Conservation (phyloP, 1,284 basidiomycete species). For the Caloboletus inedulis region DNA sequence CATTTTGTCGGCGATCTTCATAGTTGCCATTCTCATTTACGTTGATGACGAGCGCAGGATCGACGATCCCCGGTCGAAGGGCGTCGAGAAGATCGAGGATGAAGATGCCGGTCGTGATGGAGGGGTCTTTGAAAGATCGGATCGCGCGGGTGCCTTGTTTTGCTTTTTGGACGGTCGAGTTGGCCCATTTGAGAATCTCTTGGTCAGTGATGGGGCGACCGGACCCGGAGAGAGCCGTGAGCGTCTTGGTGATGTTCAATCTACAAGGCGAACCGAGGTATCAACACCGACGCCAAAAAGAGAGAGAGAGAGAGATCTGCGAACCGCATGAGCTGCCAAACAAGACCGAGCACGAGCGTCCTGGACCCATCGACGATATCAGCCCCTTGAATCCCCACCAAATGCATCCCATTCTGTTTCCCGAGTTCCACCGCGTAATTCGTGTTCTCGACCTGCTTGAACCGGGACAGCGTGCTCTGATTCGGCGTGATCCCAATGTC, state of each 20-base stretch:
- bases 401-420: constrained; percentile 89
- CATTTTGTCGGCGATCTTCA: constrained; percentile 91
- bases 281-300: not conserved
- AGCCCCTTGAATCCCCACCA: constrained; percentile 96
- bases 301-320: constrained; percentile 17
- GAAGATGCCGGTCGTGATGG: constrained; percentile 88
- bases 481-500: constrained; percentile 76
- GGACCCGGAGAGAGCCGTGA: constrained; percentile 70
- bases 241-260: constrained; percentile 90
- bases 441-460: constrained; percentile 98
- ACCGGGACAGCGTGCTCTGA: constrained; percentile 84
- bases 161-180: constrained; percentile 76
- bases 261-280: constrained; percentile 32
- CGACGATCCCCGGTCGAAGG: constrained; percentile 92
- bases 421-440: constrained; percentile 95
- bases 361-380: constrained; percentile 93
- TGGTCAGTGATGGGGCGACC: constrained; percentile 84
- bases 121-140: constrained; percentile 92
- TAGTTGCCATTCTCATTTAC: constrained; percentile 69
- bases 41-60: constrained; percentile 75
- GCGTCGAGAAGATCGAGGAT: constrained; percentile 92
- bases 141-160: constrained; percentile 70
- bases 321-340: constrained; percentile 96
- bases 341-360: constrained; percentile 92
- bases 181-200: constrained; percentile 97